Base-by-base conservation (phyloP, 163 green algal species). In the Chlamydomonas reinhardtii region DNA sequence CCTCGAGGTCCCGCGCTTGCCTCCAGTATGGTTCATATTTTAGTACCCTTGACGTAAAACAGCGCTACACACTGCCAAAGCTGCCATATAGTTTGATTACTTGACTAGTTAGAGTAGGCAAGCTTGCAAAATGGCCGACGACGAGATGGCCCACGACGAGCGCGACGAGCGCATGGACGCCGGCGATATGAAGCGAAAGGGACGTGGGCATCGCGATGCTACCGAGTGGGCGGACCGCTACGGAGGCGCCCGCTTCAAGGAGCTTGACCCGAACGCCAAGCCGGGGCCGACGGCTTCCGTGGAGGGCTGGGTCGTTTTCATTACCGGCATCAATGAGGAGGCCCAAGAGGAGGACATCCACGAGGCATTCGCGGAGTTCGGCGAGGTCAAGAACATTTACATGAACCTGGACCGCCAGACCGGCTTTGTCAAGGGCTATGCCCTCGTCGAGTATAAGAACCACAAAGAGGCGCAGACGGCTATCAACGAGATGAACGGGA, bases 301-400 rank as follows among this genome's bases (percentile, higher is more conserved):
- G 62, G 97, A 99, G 87, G 97, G 97, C 71, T 99, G 96, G 96
- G 95, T 99, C n/a, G 80, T 99, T 29, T 94, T 99, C 34, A 94
- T 98, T 16, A 97, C 95, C 1, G 93, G 93, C 61, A 91, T 99
- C 29, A 96, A 99, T 86, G 97, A 99, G 78, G 97, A 99, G 92
- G 94, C 96, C 6, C 89, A 92, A 65, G 97, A 99, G 88, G 97
- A 99, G 77, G 97, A 99, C 64, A 69, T 99, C 20, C 92, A 97
- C 48, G 96, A 99, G 70, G 91, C 93, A 0, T 99, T 99, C 88
- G 92, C 92, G 0, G 97, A 99, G 70, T 98, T 94, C 88, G 97
- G 97, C 0, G 95, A 98, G 43, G 91, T 99, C 66, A 99, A 97
- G 84, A 98, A 98, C 90, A 94, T 99, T 59, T 97, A 99, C 92